Evolutionary conservation across 2,329 filamentous ascomycete species (phyloP), one percentile per base, ranked within the genome.

Genomic region (Alternaria conjuncta): DNA sequence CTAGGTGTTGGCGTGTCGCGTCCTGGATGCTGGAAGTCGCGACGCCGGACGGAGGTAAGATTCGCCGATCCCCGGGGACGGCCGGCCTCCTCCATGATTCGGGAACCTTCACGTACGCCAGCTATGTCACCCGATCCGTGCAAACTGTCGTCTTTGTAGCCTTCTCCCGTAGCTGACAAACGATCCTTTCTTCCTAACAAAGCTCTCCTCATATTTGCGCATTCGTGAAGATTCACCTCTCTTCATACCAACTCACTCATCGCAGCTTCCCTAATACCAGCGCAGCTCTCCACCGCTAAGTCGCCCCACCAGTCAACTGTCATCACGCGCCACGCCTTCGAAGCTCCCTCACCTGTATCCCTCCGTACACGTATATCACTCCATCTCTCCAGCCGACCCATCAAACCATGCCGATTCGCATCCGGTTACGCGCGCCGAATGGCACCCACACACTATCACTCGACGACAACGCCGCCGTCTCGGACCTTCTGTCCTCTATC

Each of bases 341-440:
- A 23, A 46, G 43, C 63, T 57, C 46, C 56, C 43, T 55, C 32
- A 47, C 50, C 45, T 32, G 21, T 45, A 60, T 54, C 57, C 41
- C 51, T 43, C 47, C 56, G 43, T 43, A 20, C n/a, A 32, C 53
- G 6, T n/a, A 45, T 47, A 45, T 15, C 32, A n/a, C 21, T 45
- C n/a, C n/a, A 25, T 21, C 21, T 9, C 20, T 25, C 20, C 30
- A 43, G 23, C 15, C 43, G 45, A 45, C 26, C 11, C 20, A 53
- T 41, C 53, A 61, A 25, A 67, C 76, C 71, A 71, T 78, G 78
- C 79, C 74, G 9, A 95, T 97, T 86, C 88, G 90, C 68, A 84
- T 96, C 62, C 88, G 93, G 64, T 88, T 95, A 53, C 89, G 93
- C 64, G 90, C 89, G 11, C 93, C 93, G 2, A 85, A 86, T 46